A percentile compares a stretch with the other conserved stretches of the same genome.
These are phyloP conservation scores for Pseudevernia furfuracea DNA, from an alignment of 495 filamentous ascomycete species.

Conservation along the genomic window DNA sequence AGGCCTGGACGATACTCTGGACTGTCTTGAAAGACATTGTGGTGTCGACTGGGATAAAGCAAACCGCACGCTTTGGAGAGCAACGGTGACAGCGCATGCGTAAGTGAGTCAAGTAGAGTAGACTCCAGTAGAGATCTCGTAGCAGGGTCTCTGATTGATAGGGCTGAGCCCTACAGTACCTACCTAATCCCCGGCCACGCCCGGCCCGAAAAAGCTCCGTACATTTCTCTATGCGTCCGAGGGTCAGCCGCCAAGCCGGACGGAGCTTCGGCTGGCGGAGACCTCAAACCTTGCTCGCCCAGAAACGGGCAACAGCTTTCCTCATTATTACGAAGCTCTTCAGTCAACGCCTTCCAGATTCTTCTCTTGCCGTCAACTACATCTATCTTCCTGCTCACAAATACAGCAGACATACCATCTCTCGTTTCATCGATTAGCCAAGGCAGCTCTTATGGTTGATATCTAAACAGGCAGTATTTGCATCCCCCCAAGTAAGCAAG, in stretches of 20 bases:
- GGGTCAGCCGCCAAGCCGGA: conserved; percentile 2
- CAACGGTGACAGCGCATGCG: too few species aligned
- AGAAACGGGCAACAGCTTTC: neutral
- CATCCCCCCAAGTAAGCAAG: conserved; percentile 15
- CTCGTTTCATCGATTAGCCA: neutral
- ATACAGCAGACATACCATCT: neutral
- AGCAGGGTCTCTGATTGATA: too few species aligned
- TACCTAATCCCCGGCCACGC: too few species aligned
- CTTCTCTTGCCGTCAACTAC: neutral
- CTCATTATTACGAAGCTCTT: conserved; percentile 7
- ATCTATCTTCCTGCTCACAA: conserved; percentile 9
- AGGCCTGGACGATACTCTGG: too few species aligned
- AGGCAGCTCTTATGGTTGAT: conserved; percentile 8
- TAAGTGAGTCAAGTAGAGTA: too few species aligned
- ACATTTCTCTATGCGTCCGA: too few species aligned
- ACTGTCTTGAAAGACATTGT: too few species aligned
- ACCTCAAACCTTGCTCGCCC: neutral
- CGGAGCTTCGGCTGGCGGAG: neutral
- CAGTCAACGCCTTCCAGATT: neutral
- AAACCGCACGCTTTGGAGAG: too few species aligned
- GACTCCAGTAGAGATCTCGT: too few species aligned
- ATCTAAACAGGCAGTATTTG: conserved; percentile 10
- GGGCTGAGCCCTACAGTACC: too few species aligned
- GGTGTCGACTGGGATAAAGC: too few species aligned
- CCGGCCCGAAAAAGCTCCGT: too few species aligned